Conservation (phyloP, 805 yeast genomes). For the Crinitomyces ghanaensis region DNA sequence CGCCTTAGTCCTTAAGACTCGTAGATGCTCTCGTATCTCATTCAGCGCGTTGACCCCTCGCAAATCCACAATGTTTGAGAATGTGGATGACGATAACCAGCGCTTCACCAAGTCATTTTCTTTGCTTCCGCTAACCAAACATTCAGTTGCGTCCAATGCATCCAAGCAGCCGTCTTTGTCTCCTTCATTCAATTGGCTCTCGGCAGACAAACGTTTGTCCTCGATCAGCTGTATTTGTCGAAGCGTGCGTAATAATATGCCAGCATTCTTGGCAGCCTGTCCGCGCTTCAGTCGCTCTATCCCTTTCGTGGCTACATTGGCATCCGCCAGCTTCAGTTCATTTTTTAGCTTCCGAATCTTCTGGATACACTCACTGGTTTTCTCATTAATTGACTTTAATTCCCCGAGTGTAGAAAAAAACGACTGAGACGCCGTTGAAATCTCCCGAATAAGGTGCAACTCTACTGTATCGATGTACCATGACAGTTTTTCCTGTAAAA, state of each 20-base stretch:
- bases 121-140: conserved; percentile 44
- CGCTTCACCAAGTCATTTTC: conserved; percentile 5
- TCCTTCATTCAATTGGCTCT: conserved; percentile 30
- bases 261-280: conserved; percentile 46
- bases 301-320: conserved; percentile 40
- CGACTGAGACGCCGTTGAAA: conserved; percentile 71
- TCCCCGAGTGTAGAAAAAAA: conserved; percentile 80
- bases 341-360: conserved; percentile 36
- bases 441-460: conserved; percentile 65
- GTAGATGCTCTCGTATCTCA: conserved; percentile 41
- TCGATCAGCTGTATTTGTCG: conserved; percentile 39
- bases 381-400: conserved; percentile 45
- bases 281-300: conserved; percentile 38
- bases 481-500: conserved; percentile 66
- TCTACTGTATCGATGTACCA: conserved; percentile 81
- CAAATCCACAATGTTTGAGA: conserved; percentile 33
- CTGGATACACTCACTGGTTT: conserved; percentile 38
- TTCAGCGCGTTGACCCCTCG: conserved; percentile 39
- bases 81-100: conserved; percentile 15
- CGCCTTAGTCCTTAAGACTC: conserved; percentile 47
- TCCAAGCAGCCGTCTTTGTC: conserved; percentile 46
- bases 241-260: conserved; percentile 49
- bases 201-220: conserved; percentile 41
- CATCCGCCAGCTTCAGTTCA: conserved; percentile 37
- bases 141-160: conserved; percentile 45